Conservation (phyloP, 2,329 filamentous ascomycete genomes). For the Pyrenophora seminiperda region DNA sequence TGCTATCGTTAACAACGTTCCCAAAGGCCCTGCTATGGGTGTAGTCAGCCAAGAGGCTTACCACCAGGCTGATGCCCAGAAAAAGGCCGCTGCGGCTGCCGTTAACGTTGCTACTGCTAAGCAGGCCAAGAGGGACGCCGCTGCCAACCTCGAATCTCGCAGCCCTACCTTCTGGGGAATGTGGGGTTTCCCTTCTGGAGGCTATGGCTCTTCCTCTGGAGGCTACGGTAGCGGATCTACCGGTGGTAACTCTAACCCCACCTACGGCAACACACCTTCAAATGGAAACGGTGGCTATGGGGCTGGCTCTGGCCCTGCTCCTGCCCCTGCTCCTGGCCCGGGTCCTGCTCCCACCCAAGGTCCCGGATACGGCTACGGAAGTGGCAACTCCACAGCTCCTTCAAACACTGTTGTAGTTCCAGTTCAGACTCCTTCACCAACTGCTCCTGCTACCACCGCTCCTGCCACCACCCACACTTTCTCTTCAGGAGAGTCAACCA, state of each 20-base stretch:
- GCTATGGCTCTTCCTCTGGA: no score
- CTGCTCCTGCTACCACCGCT: constrained; percentile 14
- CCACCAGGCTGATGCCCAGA: constrained; percentile 19
- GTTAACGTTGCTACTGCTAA: constrained; percentile 20
- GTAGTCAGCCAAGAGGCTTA: constrained; percentile 18
- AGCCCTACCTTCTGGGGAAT: constrained; percentile 9
- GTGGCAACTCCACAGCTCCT: no score
- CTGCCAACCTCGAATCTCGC: constrained; percentile 8
- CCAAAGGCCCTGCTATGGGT: constrained; percentile 25
- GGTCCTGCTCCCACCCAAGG: constrained; percentile 2
- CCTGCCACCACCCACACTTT: constrained; percentile 22
- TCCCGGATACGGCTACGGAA: no score
- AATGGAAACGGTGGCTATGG: background rate
- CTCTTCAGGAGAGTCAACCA: constrained; percentile 13
- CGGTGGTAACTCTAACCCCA: no score
- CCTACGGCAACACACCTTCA: no score
- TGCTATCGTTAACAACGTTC: constrained; percentile 9
- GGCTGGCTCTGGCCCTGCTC: background rate
- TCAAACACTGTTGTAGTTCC: no score
- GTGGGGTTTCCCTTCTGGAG: background rate
- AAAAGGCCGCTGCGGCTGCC: constrained; percentile 19
- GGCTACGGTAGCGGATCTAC: no score
- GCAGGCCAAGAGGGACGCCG: constrained; percentile 17
- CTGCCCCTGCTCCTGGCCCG: background rate
- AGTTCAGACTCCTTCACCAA: background rate